phyloP scores from a whole-genome alignment of 179 eudicot species.

The Vitellaria paradoxa region DNA sequence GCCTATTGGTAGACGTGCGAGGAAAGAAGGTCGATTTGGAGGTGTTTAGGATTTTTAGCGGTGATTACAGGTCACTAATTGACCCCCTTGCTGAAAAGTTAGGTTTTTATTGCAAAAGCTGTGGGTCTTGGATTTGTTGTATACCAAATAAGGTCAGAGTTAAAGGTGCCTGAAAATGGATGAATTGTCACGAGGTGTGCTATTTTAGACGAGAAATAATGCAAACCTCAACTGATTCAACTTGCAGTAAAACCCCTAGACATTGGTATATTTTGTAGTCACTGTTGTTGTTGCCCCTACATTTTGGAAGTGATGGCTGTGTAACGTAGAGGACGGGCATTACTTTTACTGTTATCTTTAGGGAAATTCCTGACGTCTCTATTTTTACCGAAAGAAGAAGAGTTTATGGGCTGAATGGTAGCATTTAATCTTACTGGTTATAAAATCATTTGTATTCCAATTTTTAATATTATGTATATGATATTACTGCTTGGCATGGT shows the following conservation, averaged over 20 bases:
- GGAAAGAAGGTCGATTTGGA: conserved; percentile 75
- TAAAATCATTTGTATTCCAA: neutral
- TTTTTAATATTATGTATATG: neutral
- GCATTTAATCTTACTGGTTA: neutral
- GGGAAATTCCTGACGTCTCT: neutral
- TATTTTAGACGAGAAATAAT: neutral
- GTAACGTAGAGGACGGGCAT: neutral
- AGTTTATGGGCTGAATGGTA: neutral
- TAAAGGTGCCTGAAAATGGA: neutral
- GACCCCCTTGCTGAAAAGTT: neutral
- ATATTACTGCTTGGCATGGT: neutral
- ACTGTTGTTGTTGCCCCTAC: neutral
- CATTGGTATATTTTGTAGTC: neutral
- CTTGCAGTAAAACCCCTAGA: neutral
- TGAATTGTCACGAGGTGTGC: neutral
- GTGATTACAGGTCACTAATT: neutral
- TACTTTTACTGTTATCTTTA: neutral
- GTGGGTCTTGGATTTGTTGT: neutral
- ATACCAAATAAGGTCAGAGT: neutral
- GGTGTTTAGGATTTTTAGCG: conserved; percentile 13
- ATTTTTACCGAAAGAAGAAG: neutral
- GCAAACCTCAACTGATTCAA: neutral
- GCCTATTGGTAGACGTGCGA: conserved; percentile 46
- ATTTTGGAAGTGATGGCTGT: conserved; percentile 14
- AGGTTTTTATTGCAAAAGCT: neutral